These are phyloP conservation scores for Straminergon stramineum DNA, from an alignment of 225 moss, liverwort and hornwort genomes.

Conservation along the genomic window DNA sequence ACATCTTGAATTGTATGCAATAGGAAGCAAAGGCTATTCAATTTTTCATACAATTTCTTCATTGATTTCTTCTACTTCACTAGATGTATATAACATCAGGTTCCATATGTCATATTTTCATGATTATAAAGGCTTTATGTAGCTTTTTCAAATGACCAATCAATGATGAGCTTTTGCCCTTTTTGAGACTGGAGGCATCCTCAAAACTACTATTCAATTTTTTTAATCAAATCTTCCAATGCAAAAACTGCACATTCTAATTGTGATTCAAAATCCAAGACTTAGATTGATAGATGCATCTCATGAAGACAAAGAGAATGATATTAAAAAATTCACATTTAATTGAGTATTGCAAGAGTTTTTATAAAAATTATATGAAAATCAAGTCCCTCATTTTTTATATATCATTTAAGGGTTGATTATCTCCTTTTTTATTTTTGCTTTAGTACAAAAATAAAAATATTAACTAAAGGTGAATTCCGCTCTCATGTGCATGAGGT, in stretches of 20 bases:
- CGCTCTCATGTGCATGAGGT: rapidly evolving
- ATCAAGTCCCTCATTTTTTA: neutral
- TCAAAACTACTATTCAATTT: no score
- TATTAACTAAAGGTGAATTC: neutral
- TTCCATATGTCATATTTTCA: neutral
- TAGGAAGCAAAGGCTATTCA: neutral
- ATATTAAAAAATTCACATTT: neutral
- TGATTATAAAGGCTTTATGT: neutral
- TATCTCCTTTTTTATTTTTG: neutral
- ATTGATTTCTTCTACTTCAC: no score
- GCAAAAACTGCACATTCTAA: no score
- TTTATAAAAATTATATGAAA: rapidly evolving
- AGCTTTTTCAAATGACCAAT: neutral
- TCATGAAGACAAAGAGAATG: neutral
- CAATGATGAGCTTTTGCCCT: neutral
- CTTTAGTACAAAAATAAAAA: neutral
- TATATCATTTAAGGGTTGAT: neutral
- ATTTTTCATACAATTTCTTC: no score
- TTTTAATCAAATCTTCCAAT: no score
- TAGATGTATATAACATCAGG: no score
- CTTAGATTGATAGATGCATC: neutral
- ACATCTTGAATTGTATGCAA: neutral
- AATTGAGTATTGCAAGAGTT: neutral
- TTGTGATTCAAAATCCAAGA: neutral
- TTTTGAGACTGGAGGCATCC: no score